Evolutionary conservation across 345 rosid genomes (phyloP), one percentile per base, ranked within the genome.

Genomic region (Laguncularia racemosa): DNA sequence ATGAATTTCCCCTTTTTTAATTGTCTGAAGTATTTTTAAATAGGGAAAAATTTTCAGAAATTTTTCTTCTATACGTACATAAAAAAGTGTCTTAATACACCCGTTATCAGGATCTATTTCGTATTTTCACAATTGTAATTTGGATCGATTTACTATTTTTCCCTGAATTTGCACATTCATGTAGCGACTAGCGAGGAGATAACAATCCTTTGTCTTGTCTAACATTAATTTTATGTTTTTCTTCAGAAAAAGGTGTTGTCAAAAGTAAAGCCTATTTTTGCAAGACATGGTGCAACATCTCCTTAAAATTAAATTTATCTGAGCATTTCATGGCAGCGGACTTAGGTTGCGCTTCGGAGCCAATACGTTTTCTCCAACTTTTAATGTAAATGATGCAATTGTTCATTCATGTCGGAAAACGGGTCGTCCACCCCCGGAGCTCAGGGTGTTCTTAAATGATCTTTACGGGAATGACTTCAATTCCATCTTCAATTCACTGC

Each of bases 291-390:
- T 55, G 0, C 14, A 28, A 28, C 17, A 20, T 46, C 40, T 46
- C 17, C 17, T 26, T 12, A 48, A 53, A 28, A 40, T 8, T 15
- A 13, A 49, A 44, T 54, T n/a, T n/a, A 52, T 46, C 59, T 0
- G 51, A 55, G 6, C 18, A 47, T 49, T 54, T 62, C 13, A 21
- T 28, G 20, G 2, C 26, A 38, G 66, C 66, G 7, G 66, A 52
- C 43, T n/a, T 62, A 52, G 66, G 59, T 16, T 62, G 53, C 15
- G 23, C 66, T 53, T 44, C 66, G 59, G 66, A 23, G 53, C 58
- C 28, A 62, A 53, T 53, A 7, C 53, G 0, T 17, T 53, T 1
- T 18, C 16, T 2, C 3, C 58, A 9, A 38, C 47, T 1, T 21
- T 45, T 19, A 18, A 43, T n/a, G 40, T 38, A 14, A 23, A 53